These are phyloP conservation scores for Aureococcus anophagefferens DNA, from an alignment of 108 stramenopile species.

Conservation along the genomic window DNA sequence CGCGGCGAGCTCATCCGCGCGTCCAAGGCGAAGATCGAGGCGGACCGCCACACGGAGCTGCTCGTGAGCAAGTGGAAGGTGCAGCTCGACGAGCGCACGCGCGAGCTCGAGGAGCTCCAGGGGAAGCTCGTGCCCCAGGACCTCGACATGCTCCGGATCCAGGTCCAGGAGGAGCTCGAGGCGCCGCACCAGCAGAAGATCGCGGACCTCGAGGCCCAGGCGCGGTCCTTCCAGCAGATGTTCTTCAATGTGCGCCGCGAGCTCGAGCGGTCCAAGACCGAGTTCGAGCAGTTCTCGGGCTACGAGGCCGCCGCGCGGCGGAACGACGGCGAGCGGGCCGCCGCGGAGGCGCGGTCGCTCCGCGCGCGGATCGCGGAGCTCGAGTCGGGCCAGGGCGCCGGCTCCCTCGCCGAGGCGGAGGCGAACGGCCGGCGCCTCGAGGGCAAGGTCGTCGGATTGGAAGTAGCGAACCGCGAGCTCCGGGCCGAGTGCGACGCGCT, in stretches of 20 bases:
- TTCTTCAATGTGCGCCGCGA: slow-evolving; percentile 38
- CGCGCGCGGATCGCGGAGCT: slow-evolving; percentile 12
- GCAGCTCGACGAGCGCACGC: slow-evolving; percentile 29
- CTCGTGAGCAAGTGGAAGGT: slow-evolving; percentile 32
- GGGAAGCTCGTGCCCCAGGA: slow-evolving; percentile 37
- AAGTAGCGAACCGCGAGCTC: slow-evolving; percentile 2
- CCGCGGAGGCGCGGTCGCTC: slow-evolving; percentile 16
- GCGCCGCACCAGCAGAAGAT: slow-evolving; percentile 24
- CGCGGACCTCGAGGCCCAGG: slow-evolving; percentile 22
- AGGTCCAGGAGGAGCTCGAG: slow-evolving; percentile 39
- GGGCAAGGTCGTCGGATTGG: slow-evolving; percentile 11
- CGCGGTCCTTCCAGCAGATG: slow-evolving; percentile 24
- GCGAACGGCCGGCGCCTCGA: slow-evolving; percentile 9
- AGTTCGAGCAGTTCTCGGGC: slow-evolving; percentile 28
- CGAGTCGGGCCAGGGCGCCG: slow-evolving; percentile 14
- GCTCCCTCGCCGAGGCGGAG: slow-evolving; percentile 8
- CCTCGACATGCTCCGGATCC: slow-evolving; percentile 32
- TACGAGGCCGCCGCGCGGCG: slow-evolving; percentile 24
- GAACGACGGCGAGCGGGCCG: slow-evolving; percentile 22
- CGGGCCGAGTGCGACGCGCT: slow-evolving; percentile 11
- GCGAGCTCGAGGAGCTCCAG: slow-evolving; percentile 31
- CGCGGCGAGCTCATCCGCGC: slow-evolving; percentile 24
- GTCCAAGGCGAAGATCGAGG: slow-evolving; percentile 19
- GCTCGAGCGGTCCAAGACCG: slow-evolving; percentile 34
- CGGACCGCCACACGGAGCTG: slow-evolving; percentile 23